Evolutionary conservation across 2,329 filamentous ascomycete genomes (phyloP), one percentile per base, ranked within the genome.

Genomic region (Epichloe brachyelytri): DNA sequence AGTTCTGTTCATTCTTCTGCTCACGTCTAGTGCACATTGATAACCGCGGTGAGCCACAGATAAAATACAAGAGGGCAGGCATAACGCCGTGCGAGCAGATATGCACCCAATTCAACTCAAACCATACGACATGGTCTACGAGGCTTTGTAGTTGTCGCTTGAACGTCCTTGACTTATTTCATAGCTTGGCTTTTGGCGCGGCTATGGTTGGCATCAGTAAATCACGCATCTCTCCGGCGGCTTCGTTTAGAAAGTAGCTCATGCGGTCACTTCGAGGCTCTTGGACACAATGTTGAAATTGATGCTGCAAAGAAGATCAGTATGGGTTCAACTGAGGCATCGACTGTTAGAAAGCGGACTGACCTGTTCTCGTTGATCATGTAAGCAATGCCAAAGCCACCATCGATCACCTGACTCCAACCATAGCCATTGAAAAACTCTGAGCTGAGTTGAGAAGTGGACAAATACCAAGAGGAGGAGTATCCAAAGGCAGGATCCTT

Each of bases 341-440:
- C 8, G 3, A 12, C 12, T 17, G 12, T 15, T 14, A 12, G 15
- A 26, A 36, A 26, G 20, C 4, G 34, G n/a, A 46, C 51, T 68
- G 65, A 88, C 85, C 82, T 90, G 70, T 96, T 95, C 77, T 97
- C 91, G 66, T 98, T 98, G 68, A 98, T 97, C 93, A 98, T 98
- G 68, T 98, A 98, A 39, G 93, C 93, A 64, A 98, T 95, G 57
- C 93, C 93, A 71, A 93, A 98, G 33, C 93, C 93, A 54, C 85
- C 87, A 63, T 97, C 90, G 51, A 97, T 86, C 49, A 98, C 93
- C 74, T 98, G 91, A 65, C 86, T 93, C 93, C 93, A 98, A 44
- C 93, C 93, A 69, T 98, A 98, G 22, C 94, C 93, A 67, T 98
- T 98, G 72, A 97, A 98, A 76, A 87, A 96, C 74, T 98, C 94